Base-by-base conservation (phyloP, 129 eudicot genomes). In the Flaveria robusta region DNA sequence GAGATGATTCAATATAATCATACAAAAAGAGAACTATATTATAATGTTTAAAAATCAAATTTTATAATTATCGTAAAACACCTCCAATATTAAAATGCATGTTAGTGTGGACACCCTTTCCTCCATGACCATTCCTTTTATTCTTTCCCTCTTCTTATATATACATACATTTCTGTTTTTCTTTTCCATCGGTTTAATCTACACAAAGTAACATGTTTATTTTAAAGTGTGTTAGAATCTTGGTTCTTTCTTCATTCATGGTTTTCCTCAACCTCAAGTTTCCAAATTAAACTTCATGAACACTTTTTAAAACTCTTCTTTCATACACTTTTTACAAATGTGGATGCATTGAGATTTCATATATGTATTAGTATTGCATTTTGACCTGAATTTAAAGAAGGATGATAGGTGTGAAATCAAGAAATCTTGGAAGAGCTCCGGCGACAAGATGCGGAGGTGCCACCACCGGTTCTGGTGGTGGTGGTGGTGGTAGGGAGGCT, bases 231-330 rank as follows among this genome's bases (percentile, higher is more conserved):
- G 89, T 80, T 86, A 87, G 83, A 85, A 85, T 45, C 79, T 79
- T 77, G 81, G 66, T 83, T 84, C 86, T 85, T 88, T 82, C 93
- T 82, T 88, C 93, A 82, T 80, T 43, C 79, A 79, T 77, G 82
- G 85, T 77, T 78, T 79, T 90, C 91, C 87, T 87, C 87, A 74
- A 74, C 66, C 87, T 82, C 83, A 81, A 81, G 85, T 74, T 82
- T 72, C 77, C 89, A 86, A 84, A n/a, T n/a, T n/a, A 80, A 74
- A 66, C 83, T 81, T 81, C 45, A n/a, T 77, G 49, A 72, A 58
- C 79, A 75, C 80, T 78, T 79, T 64, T 65, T 70, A 65, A 23
- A 59, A 51, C 74, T 60, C 70, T 81, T 68, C 51, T 73, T n/a
- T 31, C 73, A 56, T 77, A 71, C 80, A 74, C 20, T 58, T 37